Base-by-base conservation (phyloP, 495 filamentous ascomycete genomes). In the Parachaetomium inaequale region DNA sequence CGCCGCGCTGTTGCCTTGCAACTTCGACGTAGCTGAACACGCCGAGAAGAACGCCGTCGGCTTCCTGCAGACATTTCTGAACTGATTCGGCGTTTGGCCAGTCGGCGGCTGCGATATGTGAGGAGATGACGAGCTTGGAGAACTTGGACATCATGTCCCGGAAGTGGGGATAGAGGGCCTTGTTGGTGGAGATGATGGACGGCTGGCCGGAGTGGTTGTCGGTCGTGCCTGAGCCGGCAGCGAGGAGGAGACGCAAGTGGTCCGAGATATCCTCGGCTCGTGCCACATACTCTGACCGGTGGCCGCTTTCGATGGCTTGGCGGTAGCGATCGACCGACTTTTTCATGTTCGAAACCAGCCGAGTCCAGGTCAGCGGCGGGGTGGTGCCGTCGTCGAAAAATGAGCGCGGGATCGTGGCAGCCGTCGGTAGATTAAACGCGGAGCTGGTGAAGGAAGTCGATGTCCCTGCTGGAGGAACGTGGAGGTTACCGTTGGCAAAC, bases 131-230 rank as follows among this genome's bases (percentile, higher is more conserved):
- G 40, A 98, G 81, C 74, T 98, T 98, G 40, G 95, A 98, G 75
- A 98, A 98, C 66, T 94, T 90, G 6, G 94, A 98, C 94, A 98
- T 98, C 88, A 96, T 97, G 70, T 97, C 95, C 54, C 95, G 85
- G 75, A 97, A 98, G 76, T 98, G 92, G 31, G 95, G 94, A 68
- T 98, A 97, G 46, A 98, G 79, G 2, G 90, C 87, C 75, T 96
- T 96, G 75, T 98, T 98, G 8, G 92, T 93, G 8, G 91, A 94
- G 57, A 98, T 98, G 71, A 98, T 97, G n/a, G 94, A 98, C 31
- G 95, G 94, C 64, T 96, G 94, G 47, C 95, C 95, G 12, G 94
- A 98, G 72, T 98, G 94, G 67, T 98, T 98, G 72, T 98, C 94
- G 2, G 94, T 98, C 4, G 94, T 98, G 54, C 91, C 91, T 10